Evolutionary conservation across 441 rosid genomes (phyloP).

Genomic region (Erodium chrysanthum): DNA sequence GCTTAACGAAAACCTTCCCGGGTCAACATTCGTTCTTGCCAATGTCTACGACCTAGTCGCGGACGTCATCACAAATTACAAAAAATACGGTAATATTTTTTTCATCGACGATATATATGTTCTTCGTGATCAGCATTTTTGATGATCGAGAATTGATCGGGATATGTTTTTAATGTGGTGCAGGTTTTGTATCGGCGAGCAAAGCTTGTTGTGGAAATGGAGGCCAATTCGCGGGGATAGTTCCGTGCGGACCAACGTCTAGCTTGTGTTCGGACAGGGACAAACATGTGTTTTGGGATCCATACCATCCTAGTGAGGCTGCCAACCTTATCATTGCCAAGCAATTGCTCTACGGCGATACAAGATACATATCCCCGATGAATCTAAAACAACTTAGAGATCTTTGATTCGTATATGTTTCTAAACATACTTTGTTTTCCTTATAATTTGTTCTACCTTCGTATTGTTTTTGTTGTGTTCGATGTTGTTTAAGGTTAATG

Average conservation of each 20-base stretch:
- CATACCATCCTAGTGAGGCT: conserved; percentile 93
- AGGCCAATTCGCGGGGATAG: conserved; percentile 77
- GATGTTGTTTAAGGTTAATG: not conserved
- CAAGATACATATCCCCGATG: conserved; percentile 46
- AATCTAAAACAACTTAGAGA: conserved; percentile 65
- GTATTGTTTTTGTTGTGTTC: not conserved
- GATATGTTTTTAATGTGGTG: not conserved
- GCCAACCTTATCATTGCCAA: conserved; percentile 65
- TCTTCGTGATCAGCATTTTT: too few species aligned
- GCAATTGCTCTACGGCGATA: conserved; percentile 54
- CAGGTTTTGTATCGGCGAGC: conserved; percentile 66
- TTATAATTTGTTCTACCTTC: not conserved
- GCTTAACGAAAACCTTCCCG: conserved; percentile 53
- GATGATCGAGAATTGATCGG: too few species aligned
- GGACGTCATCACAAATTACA: conserved; percentile 71
- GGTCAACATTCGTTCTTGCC: conserved; percentile 54
- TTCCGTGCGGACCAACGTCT: conserved; percentile 89
- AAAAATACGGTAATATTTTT: conserved; percentile 56
- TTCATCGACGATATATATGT: too few species aligned
- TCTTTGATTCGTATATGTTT: conserved; percentile 29
- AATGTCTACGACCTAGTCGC: conserved; percentile 62
- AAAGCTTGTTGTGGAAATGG: conserved; percentile 85
- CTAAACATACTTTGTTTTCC: not conserved
- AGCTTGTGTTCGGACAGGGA: conserved; percentile 49
- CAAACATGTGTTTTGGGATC: conserved; percentile 90